Conservation (phyloP, 768 basidiomycete genomes). For the Trametopsis cervina region DNA sequence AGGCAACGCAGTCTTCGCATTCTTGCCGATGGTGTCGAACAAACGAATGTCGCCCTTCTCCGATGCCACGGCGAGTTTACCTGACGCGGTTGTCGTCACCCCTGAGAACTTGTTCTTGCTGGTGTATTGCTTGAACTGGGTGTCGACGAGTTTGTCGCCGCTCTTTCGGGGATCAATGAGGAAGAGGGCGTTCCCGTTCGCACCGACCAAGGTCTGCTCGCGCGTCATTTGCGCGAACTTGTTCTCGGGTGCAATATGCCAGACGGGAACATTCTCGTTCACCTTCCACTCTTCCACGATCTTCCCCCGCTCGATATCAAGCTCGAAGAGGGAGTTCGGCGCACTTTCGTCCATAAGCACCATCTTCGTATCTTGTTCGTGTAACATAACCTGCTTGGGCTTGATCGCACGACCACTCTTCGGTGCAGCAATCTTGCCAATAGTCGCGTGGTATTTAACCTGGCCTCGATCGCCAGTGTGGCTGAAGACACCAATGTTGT, state of each 20-base stretch:
- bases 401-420: conserved; percentile 73
- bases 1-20: conserved; percentile 95
- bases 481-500: conserved; percentile 86
- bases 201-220: conserved; percentile 90
- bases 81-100: conserved; percentile 78
- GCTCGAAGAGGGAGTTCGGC: conserved; percentile 74
- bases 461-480: conserved; percentile 47
- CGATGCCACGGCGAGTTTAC: conserved; percentile 88
- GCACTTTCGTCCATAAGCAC: conserved; percentile 80
- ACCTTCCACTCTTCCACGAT: conserved; percentile 99
- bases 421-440: conserved; percentile 72
- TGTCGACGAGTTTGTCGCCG: conserved; percentile 89
- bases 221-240: conserved; percentile 93
- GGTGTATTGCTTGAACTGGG: conserved; percentile 92
- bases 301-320: conserved; percentile 94
- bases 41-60: conserved; percentile 95
- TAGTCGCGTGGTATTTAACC: conserved; percentile 83
- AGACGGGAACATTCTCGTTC: conserved; percentile 80
- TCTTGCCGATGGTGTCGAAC: conserved; percentile 96
- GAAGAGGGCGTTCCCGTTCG: conserved; percentile 93
- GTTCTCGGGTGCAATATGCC: conserved; percentile 85
- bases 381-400: conserved; percentile 90
- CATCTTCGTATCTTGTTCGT: conserved; percentile 96
- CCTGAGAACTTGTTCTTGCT: conserved; percentile 95
- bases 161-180: conserved; percentile 93